A percentile compares a stretch with the other conserved stretches of the same genome.
These are phyloP conservation scores for Acanthamoeba culbertsoni DNA, from an alignment of 208 protist genomes.

Conservation along the genomic window DNA sequence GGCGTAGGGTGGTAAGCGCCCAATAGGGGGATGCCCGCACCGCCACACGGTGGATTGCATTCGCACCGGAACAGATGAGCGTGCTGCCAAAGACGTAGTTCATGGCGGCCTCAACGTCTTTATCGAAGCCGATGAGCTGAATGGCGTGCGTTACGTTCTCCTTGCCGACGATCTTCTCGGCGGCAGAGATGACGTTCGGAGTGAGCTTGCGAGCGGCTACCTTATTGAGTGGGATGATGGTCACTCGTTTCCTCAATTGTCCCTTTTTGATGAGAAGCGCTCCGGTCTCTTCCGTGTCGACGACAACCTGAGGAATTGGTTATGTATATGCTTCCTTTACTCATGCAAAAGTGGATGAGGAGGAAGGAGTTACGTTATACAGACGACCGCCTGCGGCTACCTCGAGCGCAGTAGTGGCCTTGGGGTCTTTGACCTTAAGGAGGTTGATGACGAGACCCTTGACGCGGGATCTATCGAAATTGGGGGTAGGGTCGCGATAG, in stretches of 20 bases:
- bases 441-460: slow-evolving; percentile 95
- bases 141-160: slow-evolving; percentile 82
- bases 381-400: slow-evolving; percentile 92
- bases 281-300: slow-evolving; percentile 90
- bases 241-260: slow-evolving; percentile 91
- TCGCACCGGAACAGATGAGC: slow-evolving; percentile 90
- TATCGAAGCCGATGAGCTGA: slow-evolving; percentile 87
- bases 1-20: neutral
- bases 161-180: slow-evolving; percentile 66
- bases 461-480: slow-evolving; percentile 82
- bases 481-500: slow-evolving; percentile 77
- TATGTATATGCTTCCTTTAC: neutral
- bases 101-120: slow-evolving; percentile 86
- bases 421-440: slow-evolving; percentile 85
- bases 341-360: slow-evolving; percentile 75
- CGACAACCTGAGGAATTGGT: slow-evolving; percentile 66
- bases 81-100: slow-evolving; percentile 96
- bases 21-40: neutral
- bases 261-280: slow-evolving; percentile 91
- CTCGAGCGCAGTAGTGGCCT: slow-evolving; percentile 89
- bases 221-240: slow-evolving; percentile 98
- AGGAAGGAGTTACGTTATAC: slow-evolving; percentile 90
- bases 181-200: slow-evolving; percentile 29
- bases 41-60: neutral
- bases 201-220: slow-evolving; percentile 74